phyloP scores from a whole-genome alignment of 78 protist species.

The Dictyostelium discoideum region dicty_2.7 NC_007090.3:3476001-3476500 shows the following conservation, averaged over 20 bases:
- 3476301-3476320: neutral
- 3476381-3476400: neutral
- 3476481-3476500: neutral
- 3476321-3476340: neutral
- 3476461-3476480: neutral
- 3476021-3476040: neutral
- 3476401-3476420: neutral
- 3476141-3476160: neutral
- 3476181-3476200: neutral
- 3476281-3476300: neutral
- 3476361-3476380: neutral
- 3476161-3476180: neutral
- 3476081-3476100: neutral
- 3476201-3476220: neutral
- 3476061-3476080: neutral
- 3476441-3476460: neutral
- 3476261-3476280: neutral
- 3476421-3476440: neutral
- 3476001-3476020: neutral
- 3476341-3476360: too few relatives aligned
- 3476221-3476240: neutral
- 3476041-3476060: neutral
- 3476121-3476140: neutral
- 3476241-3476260: neutral
- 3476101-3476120: neutral